Evolutionary conservation across 2,329 filamentous ascomycete species (phyloP), one percentile per base, ranked within the genome.

Genomic region (Leptodontidium sp.): DNA sequence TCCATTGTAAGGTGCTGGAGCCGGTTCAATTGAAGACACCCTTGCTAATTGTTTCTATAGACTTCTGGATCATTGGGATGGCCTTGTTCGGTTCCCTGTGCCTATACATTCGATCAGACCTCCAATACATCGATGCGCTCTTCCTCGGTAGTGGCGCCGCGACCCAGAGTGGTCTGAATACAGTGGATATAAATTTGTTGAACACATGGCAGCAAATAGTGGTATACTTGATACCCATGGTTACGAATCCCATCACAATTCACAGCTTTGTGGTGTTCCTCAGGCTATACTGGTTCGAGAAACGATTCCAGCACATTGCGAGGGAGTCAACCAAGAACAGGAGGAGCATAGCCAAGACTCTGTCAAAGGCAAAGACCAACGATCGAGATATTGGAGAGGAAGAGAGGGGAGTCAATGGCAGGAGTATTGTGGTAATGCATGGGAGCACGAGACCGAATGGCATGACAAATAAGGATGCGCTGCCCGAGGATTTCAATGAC

Each of bases 281-380:
- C 15, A 91, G 96, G 32, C 84, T 99, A 1, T 98, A 97, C 81
- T 99, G 95, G 95, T 99, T 99, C 78, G 94, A 99, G 81, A 97
- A 97, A 80, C 89, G 94, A 8, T 98, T 99, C 78, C 92, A 97
- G 78, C 86, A 92, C 75, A 87, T 97, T 72, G 94, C 92, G 15
- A 86, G 85, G 43, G 92, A 97, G 75, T 90, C 92, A 1, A 88
- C 89, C 65, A 84, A 82, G 53, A 83, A 90, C 64, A 88, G 94
- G 65, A 85, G 86, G 65, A 91, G 86, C 45, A 80, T 90, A n/a
- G 82, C 85, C 80, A 83, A 89, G 83, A 82, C 92, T 77, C 81
- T 88, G 81, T 81, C 90, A 78, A 81, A 82, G 82, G 65, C 86
- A 82, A 59, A 81, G 81, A 74, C 87, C 79, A 81, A 77, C 61